A percentile compares a stretch with the other conserved stretches of the same genome.
Conservation (phyloP, 2,329 filamentous ascomycete species). For the Cordyceps cateniannulata region DNA sequence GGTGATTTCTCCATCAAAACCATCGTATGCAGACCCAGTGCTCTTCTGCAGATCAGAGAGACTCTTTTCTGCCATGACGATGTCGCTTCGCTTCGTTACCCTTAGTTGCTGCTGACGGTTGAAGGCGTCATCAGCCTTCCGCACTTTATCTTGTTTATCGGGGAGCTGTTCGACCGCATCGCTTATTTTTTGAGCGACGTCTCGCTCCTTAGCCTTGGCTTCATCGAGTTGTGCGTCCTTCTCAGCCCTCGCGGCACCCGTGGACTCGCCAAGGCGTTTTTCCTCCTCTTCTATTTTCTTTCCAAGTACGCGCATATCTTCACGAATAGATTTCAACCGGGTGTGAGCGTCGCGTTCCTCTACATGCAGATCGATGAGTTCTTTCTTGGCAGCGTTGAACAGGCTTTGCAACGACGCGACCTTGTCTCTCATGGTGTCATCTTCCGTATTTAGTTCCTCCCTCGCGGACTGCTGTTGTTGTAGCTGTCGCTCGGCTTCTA, state of each 20-base stretch:
- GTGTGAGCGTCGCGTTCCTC: constrained; percentile 61
- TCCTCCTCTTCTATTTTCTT: constrained; percentile 49
- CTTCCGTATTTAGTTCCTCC: constrained; percentile 38
- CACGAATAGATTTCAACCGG: constrained; percentile 47
- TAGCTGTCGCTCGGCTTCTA: constrained; percentile 40
- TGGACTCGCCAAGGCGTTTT: constrained; percentile 56
- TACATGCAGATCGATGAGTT: constrained; percentile 47
- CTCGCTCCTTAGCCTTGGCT: constrained; percentile 22
- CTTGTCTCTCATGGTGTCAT: constrained; percentile 38
- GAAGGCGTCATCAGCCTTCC: constrained; percentile 25
- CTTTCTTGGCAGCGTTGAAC: constrained; percentile 46
- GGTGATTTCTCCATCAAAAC: constrained; percentile 57
- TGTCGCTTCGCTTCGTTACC: constrained; percentile 45
- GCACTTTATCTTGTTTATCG: constrained; percentile 26
- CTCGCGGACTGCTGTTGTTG: constrained; percentile 31
- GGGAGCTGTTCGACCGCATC: constrained; percentile 26
- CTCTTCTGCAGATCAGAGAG: constrained; percentile 45
- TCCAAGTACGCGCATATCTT: constrained; percentile 39
- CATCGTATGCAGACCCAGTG: constrained; percentile 54
- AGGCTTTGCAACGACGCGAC: constrained; percentile 40
- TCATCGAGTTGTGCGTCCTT: constrained; percentile 49
- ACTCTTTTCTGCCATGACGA: constrained; percentile 40
- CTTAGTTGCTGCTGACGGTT: constrained; percentile 26
- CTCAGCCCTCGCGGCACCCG: constrained; percentile 61
- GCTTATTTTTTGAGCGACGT: constrained; percentile 22